These are phyloP conservation scores for Entomophthora muscae DNA, from an alignment of 371 early-diverging fungal species.

Conservation along the genomic window DNA sequence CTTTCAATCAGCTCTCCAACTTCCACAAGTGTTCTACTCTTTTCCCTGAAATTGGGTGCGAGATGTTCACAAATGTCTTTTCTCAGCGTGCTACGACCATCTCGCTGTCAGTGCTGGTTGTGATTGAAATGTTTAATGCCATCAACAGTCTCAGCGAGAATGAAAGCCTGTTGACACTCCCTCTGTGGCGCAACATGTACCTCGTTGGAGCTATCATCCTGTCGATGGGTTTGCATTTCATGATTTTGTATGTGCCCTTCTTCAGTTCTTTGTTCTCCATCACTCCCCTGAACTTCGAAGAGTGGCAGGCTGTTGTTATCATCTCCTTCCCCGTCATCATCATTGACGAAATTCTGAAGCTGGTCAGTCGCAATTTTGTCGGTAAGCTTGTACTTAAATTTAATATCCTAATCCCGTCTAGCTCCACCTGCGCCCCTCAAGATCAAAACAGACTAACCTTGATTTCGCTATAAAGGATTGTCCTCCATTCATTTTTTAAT, in stretches of 20 bases:
- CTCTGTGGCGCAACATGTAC: constrained; percentile 77
- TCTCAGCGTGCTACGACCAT: constrained; percentile 86
- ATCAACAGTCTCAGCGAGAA: constrained; percentile 86
- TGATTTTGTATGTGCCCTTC: constrained; percentile 73
- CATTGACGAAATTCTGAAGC: constrained; percentile 85
- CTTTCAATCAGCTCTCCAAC: constrained; percentile 71
- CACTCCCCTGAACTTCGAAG: constrained; percentile 58
- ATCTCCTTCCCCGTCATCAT: constrained; percentile 81
- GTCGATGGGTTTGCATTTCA: constrained; percentile 83
- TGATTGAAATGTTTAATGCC: constrained; percentile 96
- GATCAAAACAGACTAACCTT: background rate
- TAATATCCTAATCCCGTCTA: background rate
- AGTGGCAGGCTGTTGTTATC: constrained; percentile 81
- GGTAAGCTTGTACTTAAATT: constrained; percentile 10
- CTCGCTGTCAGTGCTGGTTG: constrained; percentile 84
- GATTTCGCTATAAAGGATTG: too few species aligned
- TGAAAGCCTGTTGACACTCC: constrained; percentile 75
- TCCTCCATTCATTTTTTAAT: too few species aligned
- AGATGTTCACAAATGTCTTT: constrained; percentile 61
- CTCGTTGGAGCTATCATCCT: constrained; percentile 64
- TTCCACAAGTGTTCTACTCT: constrained; percentile 71
- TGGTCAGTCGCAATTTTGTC: constrained; percentile 45
- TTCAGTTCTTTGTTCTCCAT: constrained; percentile 72
- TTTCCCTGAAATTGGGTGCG: constrained; percentile 83
- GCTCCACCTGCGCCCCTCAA: constrained; percentile 4